Evolutionary conservation across 2,329 filamentous ascomycete species (phyloP).

Genomic region (Beauveria sp.): DNA sequence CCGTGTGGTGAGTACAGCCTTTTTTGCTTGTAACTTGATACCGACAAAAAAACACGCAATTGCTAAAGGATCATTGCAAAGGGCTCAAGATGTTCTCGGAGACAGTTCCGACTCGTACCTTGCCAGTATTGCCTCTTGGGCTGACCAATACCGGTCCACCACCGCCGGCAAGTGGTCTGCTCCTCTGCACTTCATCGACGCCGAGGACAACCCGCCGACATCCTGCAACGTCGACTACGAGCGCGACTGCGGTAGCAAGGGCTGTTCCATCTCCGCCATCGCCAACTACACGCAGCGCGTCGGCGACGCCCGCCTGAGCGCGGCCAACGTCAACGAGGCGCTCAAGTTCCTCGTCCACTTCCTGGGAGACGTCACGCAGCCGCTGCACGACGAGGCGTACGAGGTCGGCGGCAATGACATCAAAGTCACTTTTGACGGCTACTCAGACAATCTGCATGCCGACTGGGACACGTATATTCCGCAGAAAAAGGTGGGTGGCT

Average conservation of each 20-base stretch:
- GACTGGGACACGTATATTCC: conserved; percentile 55
- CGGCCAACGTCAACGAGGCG: conserved; percentile 14
- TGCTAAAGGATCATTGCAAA: conserved; percentile 10
- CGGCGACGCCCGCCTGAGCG: conserved; percentile 13
- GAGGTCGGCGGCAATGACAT: conserved; percentile 36
- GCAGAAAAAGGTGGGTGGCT: conserved; percentile 33
- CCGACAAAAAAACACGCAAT: too few species aligned
- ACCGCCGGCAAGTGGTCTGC: conserved; percentile 36
- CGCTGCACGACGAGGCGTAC: conserved; percentile 45
- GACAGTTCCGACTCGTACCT: conserved; percentile 39
- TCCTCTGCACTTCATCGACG: conserved; percentile 46
- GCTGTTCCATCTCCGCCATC: conserved; percentile 21
- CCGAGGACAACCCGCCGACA: conserved; percentile 28
- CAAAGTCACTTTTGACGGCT: conserved; percentile 24
- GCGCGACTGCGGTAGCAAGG: conserved; percentile 21
- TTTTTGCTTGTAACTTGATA: background rate
- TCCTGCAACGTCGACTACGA: conserved; percentile 34
- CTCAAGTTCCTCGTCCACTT: conserved; percentile 35
- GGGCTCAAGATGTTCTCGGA: conserved; percentile 25
- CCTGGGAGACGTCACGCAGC: conserved; percentile 48
- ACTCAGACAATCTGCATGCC: conserved; percentile 49
- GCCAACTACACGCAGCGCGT: conserved; percentile 22
- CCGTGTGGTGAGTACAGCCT: conserved; percentile 13
- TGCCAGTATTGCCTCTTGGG: conserved; percentile 34
- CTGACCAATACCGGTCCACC: conserved; percentile 40